These are phyloP conservation scores for Crassisporium funariophilum DNA, from an alignment of 768 basidiomycete species.

Conservation along the genomic window DNA sequence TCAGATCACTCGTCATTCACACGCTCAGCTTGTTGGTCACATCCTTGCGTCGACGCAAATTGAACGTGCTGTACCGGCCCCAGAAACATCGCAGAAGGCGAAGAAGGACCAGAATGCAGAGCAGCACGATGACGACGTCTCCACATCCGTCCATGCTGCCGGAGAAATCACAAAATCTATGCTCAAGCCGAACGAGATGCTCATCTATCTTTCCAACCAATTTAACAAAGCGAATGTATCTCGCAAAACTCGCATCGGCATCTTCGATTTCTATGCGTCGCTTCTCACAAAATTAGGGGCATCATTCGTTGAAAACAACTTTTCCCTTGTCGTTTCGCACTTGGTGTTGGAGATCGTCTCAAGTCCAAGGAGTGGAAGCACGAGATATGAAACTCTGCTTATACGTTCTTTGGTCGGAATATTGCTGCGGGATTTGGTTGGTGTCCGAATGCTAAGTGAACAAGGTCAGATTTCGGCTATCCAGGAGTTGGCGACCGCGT, in stretches of 20 bases:
- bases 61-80: constrained; percentile 48
- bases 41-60: constrained; percentile 84
- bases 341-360: constrained; percentile 77
- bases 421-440: constrained; percentile 83
- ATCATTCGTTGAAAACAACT: constrained; percentile 80
- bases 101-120: constrained; percentile 65
- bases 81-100: constrained; percentile 55
- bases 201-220: constrained; percentile 72
- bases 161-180: constrained; percentile 68
- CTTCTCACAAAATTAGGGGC: constrained; percentile 76
- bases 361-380: constrained; percentile 50
- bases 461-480: constrained; percentile 93
- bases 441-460: constrained; percentile 86
- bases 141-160: constrained; percentile 43
- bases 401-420: constrained; percentile 75
- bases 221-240: constrained; percentile 76
- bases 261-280: constrained; percentile 87
- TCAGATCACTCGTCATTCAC: constrained; percentile 77
- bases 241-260: constrained; percentile 76
- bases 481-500: constrained; percentile 78
- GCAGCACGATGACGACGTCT: constrained; percentile 56
- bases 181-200: constrained; percentile 77
- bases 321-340: constrained; percentile 76
- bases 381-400: constrained; percentile 75
- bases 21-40: constrained; percentile 81